Conservation (phyloP, 805 yeast species). For the Yarrowia porcina region DNA sequence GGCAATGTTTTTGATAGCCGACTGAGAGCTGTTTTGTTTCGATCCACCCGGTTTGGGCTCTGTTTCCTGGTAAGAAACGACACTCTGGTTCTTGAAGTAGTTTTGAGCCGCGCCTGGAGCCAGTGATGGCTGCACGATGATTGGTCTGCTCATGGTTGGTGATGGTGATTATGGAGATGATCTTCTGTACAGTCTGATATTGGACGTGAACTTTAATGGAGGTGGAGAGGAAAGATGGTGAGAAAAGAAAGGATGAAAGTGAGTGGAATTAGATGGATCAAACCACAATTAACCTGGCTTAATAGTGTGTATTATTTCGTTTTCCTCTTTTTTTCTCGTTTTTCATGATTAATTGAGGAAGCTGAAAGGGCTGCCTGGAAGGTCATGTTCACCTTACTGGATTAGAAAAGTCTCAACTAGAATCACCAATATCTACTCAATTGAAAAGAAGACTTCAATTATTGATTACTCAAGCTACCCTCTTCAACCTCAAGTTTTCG, state of each 20-base stretch:
- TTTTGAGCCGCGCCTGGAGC: background rate
- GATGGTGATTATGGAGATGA: background rate
- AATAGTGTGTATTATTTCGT: too few species aligned
- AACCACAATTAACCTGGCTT: too few species aligned
- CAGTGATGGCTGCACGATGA: slow-evolving; percentile 5
- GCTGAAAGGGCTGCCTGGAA: too few species aligned
- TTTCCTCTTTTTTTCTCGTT: too few species aligned
- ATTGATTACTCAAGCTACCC: too few species aligned
- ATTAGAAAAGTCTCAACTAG: too few species aligned
- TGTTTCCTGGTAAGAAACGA: slow-evolving; percentile 17
- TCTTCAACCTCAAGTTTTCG: too few species aligned
- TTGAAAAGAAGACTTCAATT: too few species aligned
- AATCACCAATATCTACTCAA: too few species aligned
- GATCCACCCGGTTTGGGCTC: background rate
- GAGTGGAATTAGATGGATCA: too few species aligned
- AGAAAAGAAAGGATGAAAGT: background rate
- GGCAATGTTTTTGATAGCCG: slow-evolving; percentile 26
- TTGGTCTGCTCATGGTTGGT: background rate
- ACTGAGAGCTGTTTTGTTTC: background rate
- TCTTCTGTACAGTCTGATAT: background rate
- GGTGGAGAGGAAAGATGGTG: background rate
- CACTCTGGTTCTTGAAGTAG: slow-evolving; percentile 6
- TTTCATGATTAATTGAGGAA: too few species aligned
- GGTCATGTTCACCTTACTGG: too few species aligned
- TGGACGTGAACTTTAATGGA: background rate